Percentiles rank a stretch among this genome's conserved stretches.
Evolutionary conservation across 108 stramenopile genomes (phyloP).

Genomic region (Nitzschia sp.): DNA sequence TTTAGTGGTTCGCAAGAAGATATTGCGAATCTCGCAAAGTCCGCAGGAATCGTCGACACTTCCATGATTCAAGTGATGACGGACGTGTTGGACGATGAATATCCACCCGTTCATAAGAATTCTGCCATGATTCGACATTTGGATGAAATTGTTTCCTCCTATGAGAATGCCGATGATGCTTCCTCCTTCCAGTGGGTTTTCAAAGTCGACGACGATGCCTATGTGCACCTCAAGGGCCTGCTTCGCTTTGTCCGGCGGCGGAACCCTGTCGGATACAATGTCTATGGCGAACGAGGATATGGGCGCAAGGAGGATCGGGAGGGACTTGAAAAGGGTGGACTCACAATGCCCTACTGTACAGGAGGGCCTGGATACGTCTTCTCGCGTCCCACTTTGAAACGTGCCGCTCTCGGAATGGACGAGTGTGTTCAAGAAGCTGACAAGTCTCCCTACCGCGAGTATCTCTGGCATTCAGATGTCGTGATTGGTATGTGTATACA

Average conservation of each 20-base stretch:
- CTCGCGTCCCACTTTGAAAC: conserved; percentile 19
- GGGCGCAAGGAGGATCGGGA: conserved; percentile 24
- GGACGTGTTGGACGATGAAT: conserved; percentile 31
- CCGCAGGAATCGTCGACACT: conserved; percentile 21
- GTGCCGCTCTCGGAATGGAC: conserved; percentile 9
- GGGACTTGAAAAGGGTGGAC: conserved; percentile 25
- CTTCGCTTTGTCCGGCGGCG: conserved; percentile 21
- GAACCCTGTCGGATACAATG: conserved; percentile 13
- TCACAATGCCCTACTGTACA: conserved; percentile 28
- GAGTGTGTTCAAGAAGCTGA: conserved; percentile 28
- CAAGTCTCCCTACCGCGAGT: conserved; percentile 19
- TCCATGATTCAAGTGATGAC: conserved; percentile 24
- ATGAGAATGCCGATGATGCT: conserved; percentile 13
- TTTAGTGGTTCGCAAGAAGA: conserved; percentile 18
- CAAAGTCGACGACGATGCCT: conserved; percentile 37
- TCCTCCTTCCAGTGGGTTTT: conserved; percentile 30
- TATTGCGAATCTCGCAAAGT: conserved; percentile 21
- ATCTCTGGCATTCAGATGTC: conserved; percentile 31
- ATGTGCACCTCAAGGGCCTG: conserved; percentile 27
- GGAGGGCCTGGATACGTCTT: conserved; percentile 35
- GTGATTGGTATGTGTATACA: conserved; percentile 29
- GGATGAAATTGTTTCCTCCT: conserved; percentile 15
- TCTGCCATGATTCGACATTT: conserved; percentile 25
- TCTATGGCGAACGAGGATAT: conserved; percentile 31
- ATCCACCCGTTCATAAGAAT: conserved; percentile 38